Evolutionary conservation across 2,329 filamentous ascomycete species (phyloP).

Genomic region (Neurospora sp.): DNA sequence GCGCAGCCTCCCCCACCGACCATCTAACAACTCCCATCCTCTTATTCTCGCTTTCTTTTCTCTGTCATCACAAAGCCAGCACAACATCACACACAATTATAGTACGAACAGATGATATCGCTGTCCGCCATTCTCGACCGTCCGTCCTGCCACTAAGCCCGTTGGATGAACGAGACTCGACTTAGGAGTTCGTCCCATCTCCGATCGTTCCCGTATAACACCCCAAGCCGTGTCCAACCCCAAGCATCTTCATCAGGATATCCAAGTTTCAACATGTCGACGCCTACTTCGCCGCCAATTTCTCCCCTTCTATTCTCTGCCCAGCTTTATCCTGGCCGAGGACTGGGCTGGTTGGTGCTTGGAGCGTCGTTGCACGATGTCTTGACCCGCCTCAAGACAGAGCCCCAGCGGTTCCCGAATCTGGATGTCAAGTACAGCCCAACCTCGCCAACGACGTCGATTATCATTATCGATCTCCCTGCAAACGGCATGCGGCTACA

Average conservation of each 20-base stretch:
- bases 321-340: constrained; percentile 17
- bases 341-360: constrained; percentile 30
- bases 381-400: constrained; percentile 77
- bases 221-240: background rate
- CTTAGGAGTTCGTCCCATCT: background rate
- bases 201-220: background rate
- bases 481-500: constrained; percentile 81
- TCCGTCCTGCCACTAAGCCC: background rate
- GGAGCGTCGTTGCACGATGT: constrained; percentile 88
- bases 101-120: background rate
- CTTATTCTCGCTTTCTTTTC: background rate
- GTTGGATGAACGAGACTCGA: background rate
- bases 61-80: background rate
- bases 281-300: background rate
- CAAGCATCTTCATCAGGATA: background rate
- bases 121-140: background rate
- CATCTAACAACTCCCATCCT: background rate
- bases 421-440: constrained; percentile 76
- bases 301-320: constrained; percentile 10
- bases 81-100: background rate
- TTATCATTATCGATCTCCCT: constrained; percentile 67
- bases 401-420: constrained; percentile 71
- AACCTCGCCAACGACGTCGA: constrained; percentile 62
- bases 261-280: background rate
- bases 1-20: background rate